Evolutionary conservation across 2,329 filamentous ascomycete genomes (phyloP), one percentile per base, ranked within the genome.

Genomic region (Beauveria sp.): DNA sequence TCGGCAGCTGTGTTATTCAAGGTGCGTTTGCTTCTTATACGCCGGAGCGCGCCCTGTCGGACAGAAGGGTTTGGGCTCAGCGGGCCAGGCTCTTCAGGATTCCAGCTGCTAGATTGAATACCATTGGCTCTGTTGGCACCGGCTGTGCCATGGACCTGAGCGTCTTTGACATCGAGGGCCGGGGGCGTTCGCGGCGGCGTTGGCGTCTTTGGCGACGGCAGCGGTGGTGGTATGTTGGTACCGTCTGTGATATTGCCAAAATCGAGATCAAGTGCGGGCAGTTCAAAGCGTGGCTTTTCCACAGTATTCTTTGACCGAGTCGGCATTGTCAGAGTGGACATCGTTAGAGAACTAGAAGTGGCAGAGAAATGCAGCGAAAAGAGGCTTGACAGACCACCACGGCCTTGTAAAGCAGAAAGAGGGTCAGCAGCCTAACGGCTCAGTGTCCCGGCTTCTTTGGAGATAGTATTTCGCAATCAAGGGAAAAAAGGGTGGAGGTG

Each of bases 181-280:
- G 70, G 70, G 54, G 71, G 72, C 51, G 73, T 74, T 63, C 70
- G 70, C 18, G 79, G 77, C 64, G 77, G 78, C 61, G 77, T 76
- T 50, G 76, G 76, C 46, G 77, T 75, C 69, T 82, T 79, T 52
- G 83, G 83, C 53, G 83, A 85, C 20, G 82, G 82, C 52, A 75
- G 76, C 26, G 83, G 83, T 34, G 83, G 81, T 49, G 83, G 83
- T 66, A 86, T 86, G 68, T 83, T 69, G 70, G 83, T 86, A 60
- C 83, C 83, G 46, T 86, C 83, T 49, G 83, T 86, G 69, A 86
- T 75, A 52, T 79, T 83, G 63, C 79, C 77, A 67, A 85, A 84
- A 66, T 84, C 80, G 74, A 86, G 78, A 65, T 86, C 75, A 64
- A 86, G 77, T 52, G 77, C 79, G 9, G 83, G 83, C 62, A 86